These are phyloP conservation scores for Alternaria arbusti DNA, from an alignment of 2,329 filamentous ascomycete species.

Conservation along the genomic window DNA sequence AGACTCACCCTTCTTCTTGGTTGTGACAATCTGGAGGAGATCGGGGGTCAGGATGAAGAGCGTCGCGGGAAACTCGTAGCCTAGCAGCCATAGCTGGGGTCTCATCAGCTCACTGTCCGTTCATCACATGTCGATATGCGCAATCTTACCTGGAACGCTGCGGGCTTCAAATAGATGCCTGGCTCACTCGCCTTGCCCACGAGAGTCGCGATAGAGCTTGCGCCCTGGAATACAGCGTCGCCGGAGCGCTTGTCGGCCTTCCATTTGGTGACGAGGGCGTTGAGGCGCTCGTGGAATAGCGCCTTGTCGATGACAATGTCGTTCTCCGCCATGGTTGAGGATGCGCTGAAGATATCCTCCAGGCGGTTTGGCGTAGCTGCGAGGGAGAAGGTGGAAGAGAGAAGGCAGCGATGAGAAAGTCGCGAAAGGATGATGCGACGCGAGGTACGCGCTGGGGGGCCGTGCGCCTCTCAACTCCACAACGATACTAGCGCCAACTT, in stretches of 20 bases:
- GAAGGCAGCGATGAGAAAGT: conserved; percentile 30
- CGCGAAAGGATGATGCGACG: conserved; percentile 29
- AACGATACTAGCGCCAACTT: conserved; percentile 1
- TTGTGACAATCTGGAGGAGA: conserved; percentile 89
- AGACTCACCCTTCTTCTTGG: conserved; percentile 86
- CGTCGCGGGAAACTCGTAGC: conserved; percentile 97
- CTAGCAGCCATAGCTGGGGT: conserved; percentile 90
- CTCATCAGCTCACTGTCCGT: conserved; percentile 27
- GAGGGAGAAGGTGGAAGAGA: conserved; percentile 17
- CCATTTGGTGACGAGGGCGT: conserved; percentile 87
- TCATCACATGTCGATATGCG: not conserved
- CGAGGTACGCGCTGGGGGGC: conserved; percentile 27
- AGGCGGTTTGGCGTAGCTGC: conserved; percentile 17
- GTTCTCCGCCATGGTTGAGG: conserved; percentile 59
- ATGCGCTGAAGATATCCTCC: conserved; percentile 22
- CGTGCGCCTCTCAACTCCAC: conserved; percentile 13
- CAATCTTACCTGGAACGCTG: conserved; percentile 83
- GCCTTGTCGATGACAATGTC: conserved; percentile 94
- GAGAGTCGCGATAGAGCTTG: conserved; percentile 82
- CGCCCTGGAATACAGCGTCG: conserved; percentile 84
- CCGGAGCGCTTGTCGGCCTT: conserved; percentile 92
- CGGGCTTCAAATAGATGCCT: conserved; percentile 90
- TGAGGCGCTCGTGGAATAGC: conserved; percentile 91
- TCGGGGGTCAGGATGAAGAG: conserved; percentile 91
- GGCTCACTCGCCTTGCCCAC: conserved; percentile 90